Percentiles rank a stretch among this genome's conserved stretches.
Evolutionary conservation across 2,329 filamentous ascomycete species (phyloP).

Genomic region (Calonectria hongkongensis): DNA sequence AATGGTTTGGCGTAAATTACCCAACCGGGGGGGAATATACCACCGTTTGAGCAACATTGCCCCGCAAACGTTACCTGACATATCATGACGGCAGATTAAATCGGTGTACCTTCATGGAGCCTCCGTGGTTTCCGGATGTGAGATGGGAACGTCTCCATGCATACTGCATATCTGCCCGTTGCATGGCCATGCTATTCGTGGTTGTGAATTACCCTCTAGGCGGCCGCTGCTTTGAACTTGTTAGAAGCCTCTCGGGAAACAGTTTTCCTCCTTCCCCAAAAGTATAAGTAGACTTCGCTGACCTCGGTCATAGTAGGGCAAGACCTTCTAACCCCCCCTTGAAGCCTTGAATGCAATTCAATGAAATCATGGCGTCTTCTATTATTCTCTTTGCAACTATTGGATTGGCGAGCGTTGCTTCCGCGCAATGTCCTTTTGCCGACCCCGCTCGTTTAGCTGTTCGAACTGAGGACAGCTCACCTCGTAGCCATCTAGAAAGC

Average conservation of each 20-base stretch:
- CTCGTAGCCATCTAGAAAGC: slow-evolving; percentile 57
- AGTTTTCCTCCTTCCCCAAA: neutral
- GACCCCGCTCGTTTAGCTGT: slow-evolving; percentile 53
- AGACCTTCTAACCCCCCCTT: neutral
- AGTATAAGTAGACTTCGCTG: slow-evolving; percentile 43
- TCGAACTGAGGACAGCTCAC: slow-evolving; percentile 55
- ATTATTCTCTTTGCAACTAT: slow-evolving; percentile 50
- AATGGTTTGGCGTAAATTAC: slow-evolving; percentile 35
- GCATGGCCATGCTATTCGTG: neutral
- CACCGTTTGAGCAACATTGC: neutral
- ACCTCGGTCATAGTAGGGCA: neutral
- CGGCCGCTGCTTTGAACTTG: slow-evolving; percentile 6
- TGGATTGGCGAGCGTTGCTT: slow-evolving; percentile 53
- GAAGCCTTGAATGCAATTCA: neutral
- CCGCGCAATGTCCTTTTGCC: slow-evolving; percentile 60
- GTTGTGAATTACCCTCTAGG: neutral
- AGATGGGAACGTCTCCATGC: slow-evolving; percentile 22
- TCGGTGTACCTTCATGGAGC: neutral
- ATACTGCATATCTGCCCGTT: slow-evolving; percentile 5
- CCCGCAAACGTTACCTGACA: slow-evolving; percentile 27
- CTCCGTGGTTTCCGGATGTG: neutral
- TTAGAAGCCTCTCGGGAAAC: neutral
- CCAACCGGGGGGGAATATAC: slow-evolving; percentile 26
- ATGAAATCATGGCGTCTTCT: slow-evolving; percentile 53
- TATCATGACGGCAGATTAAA: slow-evolving; percentile 19